A percentile compares a stretch with the other conserved stretches of the same genome.
Conservation (phyloP, 2,329 filamentous ascomycete species). For the Scedosporium minutisporum region DNA sequence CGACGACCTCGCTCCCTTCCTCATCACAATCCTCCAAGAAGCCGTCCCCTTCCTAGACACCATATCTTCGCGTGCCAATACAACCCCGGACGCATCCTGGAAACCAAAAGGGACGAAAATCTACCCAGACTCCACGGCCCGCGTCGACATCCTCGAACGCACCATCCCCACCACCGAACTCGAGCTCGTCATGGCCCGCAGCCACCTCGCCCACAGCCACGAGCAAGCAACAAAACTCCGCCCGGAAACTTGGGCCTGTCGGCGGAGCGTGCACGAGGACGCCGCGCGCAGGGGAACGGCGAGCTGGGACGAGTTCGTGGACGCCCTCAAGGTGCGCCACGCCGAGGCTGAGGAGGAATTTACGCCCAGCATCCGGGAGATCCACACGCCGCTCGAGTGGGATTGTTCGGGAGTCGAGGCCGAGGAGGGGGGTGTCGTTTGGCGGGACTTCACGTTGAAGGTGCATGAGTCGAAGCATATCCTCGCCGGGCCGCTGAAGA, state of each 20-base stretch:
- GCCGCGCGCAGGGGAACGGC: conserved; percentile 41
- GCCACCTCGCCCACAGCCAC: conserved; percentile 17
- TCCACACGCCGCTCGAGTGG: conserved; percentile 26
- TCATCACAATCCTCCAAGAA: conserved; percentile 46
- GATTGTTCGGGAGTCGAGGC: conserved; percentile 31
- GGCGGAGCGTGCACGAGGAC: conserved; percentile 53
- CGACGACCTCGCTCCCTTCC: conserved; percentile 38
- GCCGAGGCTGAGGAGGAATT: conserved; percentile 30
- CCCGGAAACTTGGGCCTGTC: conserved; percentile 53
- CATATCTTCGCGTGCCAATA: conserved; percentile 31
- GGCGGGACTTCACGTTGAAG: conserved; percentile 37
- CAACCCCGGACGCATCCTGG: conserved; percentile 25
- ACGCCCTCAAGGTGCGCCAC: conserved; percentile 42
- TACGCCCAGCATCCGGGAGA: conserved; percentile 27
- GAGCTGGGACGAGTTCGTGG: conserved; percentile 53
- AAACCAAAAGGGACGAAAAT: conserved; percentile 38
- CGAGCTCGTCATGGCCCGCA: conserved; percentile 23
- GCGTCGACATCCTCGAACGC: conserved; percentile 44
- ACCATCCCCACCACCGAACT: conserved; percentile 36
- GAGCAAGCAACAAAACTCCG: conserved; percentile 11
- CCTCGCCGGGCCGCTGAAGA: conserved; percentile 48
- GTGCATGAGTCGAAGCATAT: conserved; percentile 59
- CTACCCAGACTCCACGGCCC: conserved; percentile 37
- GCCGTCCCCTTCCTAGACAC: conserved; percentile 48
- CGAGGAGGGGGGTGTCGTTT: conserved; percentile 27